Evolutionary conservation across 2,329 filamentous ascomycete species (phyloP).

Genomic region (Pyricularia grisea): DNA sequence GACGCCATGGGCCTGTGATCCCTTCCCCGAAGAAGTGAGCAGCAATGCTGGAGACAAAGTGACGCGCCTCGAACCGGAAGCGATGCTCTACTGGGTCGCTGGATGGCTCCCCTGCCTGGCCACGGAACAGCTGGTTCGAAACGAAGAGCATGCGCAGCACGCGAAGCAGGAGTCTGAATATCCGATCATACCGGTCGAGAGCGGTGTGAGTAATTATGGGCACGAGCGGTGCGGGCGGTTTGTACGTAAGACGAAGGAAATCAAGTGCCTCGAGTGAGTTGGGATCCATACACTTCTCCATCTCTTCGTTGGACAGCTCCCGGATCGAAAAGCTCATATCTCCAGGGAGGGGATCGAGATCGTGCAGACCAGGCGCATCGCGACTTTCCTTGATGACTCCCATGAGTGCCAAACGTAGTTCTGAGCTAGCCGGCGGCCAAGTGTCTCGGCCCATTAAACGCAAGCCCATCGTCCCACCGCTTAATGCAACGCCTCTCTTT

Average conservation of each 20-base stretch:
- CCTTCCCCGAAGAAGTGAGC: conserved; percentile 75
- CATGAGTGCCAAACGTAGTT: conserved; percentile 81
- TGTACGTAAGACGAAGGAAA: conserved; percentile 82
- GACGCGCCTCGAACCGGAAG: conserved; percentile 68
- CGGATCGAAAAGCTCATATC: conserved; percentile 77
- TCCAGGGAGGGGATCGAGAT: conserved; percentile 42
- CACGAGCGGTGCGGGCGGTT: conserved; percentile 60
- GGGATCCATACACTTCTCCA: conserved; percentile 74
- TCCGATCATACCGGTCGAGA: conserved; percentile 71
- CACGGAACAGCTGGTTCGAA: conserved; percentile 51
- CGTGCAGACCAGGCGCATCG: conserved; percentile 8
- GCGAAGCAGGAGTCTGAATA: conserved; percentile 74
- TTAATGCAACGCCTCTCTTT: conserved; percentile 53
- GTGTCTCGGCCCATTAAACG: conserved; percentile 70
- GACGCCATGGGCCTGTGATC: conserved; percentile 62
- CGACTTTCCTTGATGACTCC: conserved; percentile 71
- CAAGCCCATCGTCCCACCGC: conserved; percentile 68
- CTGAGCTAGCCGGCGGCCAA: conserved; percentile 92
- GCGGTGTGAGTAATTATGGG: conserved; percentile 62
- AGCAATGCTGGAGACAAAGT: conserved; percentile 65
- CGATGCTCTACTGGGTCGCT: conserved; percentile 23
- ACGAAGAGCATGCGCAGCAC: conserved; percentile 72
- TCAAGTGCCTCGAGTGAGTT: conserved; percentile 82
- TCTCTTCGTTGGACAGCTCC: conserved; percentile 67
- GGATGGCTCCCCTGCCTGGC: neutral